Percentiles rank a stretch among this genome's conserved stretches.
phyloP scores from a whole-genome alignment of 2,329 filamentous ascomycete genomes.

The Neonectria coccinea region DNA sequence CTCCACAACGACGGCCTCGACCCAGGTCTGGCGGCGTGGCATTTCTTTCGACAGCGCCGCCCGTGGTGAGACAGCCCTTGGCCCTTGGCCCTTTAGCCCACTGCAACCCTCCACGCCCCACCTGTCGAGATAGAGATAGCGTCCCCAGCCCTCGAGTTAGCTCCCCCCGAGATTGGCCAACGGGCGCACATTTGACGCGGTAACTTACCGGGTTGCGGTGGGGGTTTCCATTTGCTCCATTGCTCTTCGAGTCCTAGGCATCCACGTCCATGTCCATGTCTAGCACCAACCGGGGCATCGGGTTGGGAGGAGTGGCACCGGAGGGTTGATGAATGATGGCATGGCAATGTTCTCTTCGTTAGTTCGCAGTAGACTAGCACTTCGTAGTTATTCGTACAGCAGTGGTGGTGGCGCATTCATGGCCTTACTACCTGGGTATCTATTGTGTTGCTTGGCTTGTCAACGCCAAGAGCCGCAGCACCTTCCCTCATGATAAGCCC shows the following conservation, averaged over 20 bases:
- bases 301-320: not conserved
- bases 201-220: not conserved
- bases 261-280: no score
- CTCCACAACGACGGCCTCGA: constrained; percentile 10
- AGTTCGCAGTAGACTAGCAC: no score
- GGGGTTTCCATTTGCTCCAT: not conserved
- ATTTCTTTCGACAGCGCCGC: constrained; percentile 10
- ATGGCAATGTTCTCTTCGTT: no score
- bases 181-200: constrained; percentile 9
- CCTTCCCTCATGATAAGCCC: constrained; percentile 40
- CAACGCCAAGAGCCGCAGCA: constrained; percentile 40
- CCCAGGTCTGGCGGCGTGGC: constrained; percentile 5
- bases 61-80: constrained; percentile 11
- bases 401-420: constrained; percentile 2
- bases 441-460: constrained; percentile 4
- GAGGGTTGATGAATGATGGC: not conserved
- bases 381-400: no score
- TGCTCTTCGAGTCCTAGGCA: no score
- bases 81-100: no score
- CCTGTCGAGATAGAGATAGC: constrained; percentile 20
- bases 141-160: not conserved
- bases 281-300: not conserved
- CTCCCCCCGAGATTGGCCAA: constrained; percentile 14
- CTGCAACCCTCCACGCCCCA: constrained; percentile 4
- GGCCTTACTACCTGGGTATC: no score